Evolutionary conservation across 371 early-diverging fungal genomes (phyloP).

Genomic region (Mucor piriformis): DNA sequence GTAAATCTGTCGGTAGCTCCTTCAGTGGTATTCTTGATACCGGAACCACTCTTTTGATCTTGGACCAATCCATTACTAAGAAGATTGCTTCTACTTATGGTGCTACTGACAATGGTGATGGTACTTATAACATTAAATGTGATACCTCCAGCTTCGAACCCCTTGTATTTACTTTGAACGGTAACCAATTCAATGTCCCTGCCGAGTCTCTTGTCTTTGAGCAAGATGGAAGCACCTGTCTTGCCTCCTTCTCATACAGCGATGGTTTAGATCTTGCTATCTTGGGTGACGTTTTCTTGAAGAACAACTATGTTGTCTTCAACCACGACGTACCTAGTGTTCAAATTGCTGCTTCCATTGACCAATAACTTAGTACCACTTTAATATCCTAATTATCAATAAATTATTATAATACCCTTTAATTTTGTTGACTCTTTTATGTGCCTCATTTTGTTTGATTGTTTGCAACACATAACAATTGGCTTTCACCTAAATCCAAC

Average conservation of each 20-base stretch:
- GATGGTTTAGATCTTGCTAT: constrained; percentile 33
- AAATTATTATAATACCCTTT: no score
- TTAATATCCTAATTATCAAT: no score
- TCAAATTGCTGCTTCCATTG: constrained; percentile 22
- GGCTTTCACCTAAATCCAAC: no score
- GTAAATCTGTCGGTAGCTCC: constrained; percentile 1
- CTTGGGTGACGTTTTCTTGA: constrained; percentile 52
- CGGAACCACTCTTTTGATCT: constrained; percentile 62
- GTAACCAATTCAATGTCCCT: constrained; percentile 22
- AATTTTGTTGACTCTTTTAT: no score
- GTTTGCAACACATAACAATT: no score
- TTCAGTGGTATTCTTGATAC: constrained; percentile 59
- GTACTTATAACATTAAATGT: constrained; percentile 25
- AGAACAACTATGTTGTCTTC: constrained; percentile 54
- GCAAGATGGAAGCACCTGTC: constrained; percentile 11
- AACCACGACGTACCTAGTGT: constrained; percentile 33
- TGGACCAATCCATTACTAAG: constrained; percentile 41
- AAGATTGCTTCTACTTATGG: constrained; percentile 21
- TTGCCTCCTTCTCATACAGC: constrained; percentile 26
- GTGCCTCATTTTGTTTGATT: no score
- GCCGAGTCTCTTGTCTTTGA: constrained; percentile 20
- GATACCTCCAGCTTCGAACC: constrained; percentile 20
- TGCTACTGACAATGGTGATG: constrained; percentile 27
- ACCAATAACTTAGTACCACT: no score
- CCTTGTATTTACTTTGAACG: constrained; percentile 20